phyloP scores from a whole-genome alignment of 768 basidiomycete genomes.

The Lentinula aciculospora region DNA sequence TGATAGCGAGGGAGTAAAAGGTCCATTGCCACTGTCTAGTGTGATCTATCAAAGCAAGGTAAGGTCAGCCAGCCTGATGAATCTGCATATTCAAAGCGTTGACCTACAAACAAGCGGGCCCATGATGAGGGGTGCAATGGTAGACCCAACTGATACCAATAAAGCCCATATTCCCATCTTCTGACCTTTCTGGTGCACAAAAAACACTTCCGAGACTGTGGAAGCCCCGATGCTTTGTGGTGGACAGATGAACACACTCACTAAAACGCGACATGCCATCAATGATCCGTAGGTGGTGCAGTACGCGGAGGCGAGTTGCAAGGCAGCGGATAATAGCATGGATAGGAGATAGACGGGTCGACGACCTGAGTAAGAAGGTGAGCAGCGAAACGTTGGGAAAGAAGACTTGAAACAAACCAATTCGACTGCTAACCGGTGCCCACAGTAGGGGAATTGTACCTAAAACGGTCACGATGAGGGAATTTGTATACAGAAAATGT shows the following conservation, averaged over 20 bases:
- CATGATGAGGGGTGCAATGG: neutral
- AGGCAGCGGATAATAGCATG: constrained; percentile 1
- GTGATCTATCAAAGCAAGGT: neutral
- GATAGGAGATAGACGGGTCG: constrained; percentile 2
- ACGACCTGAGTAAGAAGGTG: neutral
- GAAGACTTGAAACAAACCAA: neutral
- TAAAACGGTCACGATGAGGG: neutral
- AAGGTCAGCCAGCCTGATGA: neutral
- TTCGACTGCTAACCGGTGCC: neutral
- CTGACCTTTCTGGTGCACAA: constrained; percentile 1
- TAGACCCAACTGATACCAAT: neutral
- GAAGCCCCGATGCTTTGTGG: constrained; percentile 1
- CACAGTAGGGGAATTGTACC: neutral
- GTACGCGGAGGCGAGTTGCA: constrained; percentile 3
- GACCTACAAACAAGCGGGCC: constrained; percentile 4
- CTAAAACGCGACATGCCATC: neutral
- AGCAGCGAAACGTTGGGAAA: neutral
- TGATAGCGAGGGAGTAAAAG: constrained; percentile 1
- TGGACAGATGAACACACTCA: neutral
- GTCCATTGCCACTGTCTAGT: constrained; percentile 4
- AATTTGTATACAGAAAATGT: too few relatives aligned
- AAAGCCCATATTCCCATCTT: constrained; percentile 3
- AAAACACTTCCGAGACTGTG: constrained; percentile 3
- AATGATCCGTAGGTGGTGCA: neutral
- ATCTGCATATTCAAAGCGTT: neutral